Evolutionary conservation across 2,329 filamentous ascomycete species (phyloP), one percentile per base, ranked within the genome.

Genomic region (Teratosphaeriaceae sp.): DNA sequence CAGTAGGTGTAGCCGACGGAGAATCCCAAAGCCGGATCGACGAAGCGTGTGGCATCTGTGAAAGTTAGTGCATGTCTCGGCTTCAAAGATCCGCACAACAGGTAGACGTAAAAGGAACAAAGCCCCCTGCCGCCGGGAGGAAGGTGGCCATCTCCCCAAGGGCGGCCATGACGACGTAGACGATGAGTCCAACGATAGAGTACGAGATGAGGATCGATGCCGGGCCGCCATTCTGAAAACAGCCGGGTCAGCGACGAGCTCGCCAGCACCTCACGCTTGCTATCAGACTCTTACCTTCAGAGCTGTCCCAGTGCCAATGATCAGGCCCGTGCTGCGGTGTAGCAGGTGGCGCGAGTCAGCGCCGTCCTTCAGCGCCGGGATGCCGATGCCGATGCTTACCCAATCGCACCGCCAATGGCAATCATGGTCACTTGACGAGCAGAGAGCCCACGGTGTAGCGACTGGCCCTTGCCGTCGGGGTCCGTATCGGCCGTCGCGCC

Each of bases 61-160:
- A n/a, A n/a, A n/a, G n/a, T n/a, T n/a, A n/a, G n/a, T n/a, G n/a
- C n/a, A n/a, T n/a, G n/a, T n/a, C n/a, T n/a, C n/a, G n/a, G n/a
- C n/a, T n/a, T n/a, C n/a, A n/a, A n/a, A n/a, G n/a, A n/a, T n/a
- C n/a, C n/a, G n/a, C n/a, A n/a, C n/a, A n/a, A n/a, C n/a, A n/a
- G n/a, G n/a, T n/a, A n/a, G n/a, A n/a, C n/a, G n/a, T n/a, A n/a
- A n/a, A 92, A 56, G 84, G 84, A 47, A 85, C 85, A 65, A 92
- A 94, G 53, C 86, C 86, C 60, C 83, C 79, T 42, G 79, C 77
- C 56, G 88, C 73, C 39, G 86, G 86, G 24, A 92, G 65, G 84
- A 84, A 92, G 40, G 85, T 78, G 7, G 85, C 84, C 84, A 92
- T 92, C 65, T 90, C 85, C 49, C 85, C 86, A 3, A 92, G 77